Base-by-base conservation (phyloP, 2,329 filamentous ascomycete species). In the Fonsecaea erecta region DNA sequence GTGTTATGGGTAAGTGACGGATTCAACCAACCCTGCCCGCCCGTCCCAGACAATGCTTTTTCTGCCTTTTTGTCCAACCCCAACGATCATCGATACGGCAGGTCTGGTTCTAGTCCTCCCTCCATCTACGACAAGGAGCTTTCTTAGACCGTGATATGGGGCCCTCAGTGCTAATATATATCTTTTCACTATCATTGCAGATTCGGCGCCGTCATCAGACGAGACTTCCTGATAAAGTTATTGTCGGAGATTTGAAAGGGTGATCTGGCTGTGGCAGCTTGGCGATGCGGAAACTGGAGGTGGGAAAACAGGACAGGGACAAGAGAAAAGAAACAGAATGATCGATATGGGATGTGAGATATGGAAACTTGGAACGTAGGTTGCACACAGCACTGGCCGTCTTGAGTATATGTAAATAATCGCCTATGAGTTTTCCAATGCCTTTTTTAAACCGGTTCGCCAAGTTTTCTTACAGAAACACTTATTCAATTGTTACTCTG, bases 1-100 rank as follows among this genome's bases (percentile, higher is more conserved):
- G 54, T 75, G 75, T 60, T 72, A 76, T 66, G 76, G 75, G 75
- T 77, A 71, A 56, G 73, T 70, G 11, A 18, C 52, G 28, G 16
- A 32, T 9, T 4, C 1, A 37, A 37, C 11, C 11, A 16, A 37
- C 3, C 11, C 37, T 5, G n/a, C 28, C 28, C 12, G 37, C 18
- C 16, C 11, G 14, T n/a, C 37, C 16, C 37, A 40, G 6, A n/a
- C 37, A 34, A 11, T n/a, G 14, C 37, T 40, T 40, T 40, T 40
- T 40, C 37, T 40, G 4, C 37, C 35, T n/a, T 40, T n/a, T 40
- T 40, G 16, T 16, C 37, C 37, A 16, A 40, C 4, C 37, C 37
- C 16, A 40, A 4, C 37, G 2, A 5, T 8, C 8, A 43, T 43
- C 40, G 6, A 43, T 9, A 7, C 3, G 7, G 12, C 40, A 18